A percentile compares a stretch with the other conserved stretches of the same genome.
phyloP scores from a whole-genome alignment of 257 asterid genomes.

The Fraxinus anomala region DNA sequence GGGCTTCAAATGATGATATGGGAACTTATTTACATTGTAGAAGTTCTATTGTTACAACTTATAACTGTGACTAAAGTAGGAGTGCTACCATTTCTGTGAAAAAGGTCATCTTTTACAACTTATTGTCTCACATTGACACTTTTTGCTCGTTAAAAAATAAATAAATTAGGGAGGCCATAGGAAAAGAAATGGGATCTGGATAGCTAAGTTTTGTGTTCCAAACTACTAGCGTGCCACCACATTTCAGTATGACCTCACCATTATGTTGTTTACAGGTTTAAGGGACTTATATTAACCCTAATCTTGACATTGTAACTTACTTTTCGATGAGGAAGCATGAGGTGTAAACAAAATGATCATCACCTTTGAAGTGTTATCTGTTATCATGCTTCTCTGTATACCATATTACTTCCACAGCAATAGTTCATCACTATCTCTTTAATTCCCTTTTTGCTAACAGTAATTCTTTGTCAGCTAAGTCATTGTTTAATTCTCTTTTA shows the following conservation, averaged over 20 bases:
- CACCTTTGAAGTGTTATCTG: not conserved
- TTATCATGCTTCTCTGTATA: not conserved
- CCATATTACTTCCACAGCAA: not conserved
- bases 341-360: not conserved
- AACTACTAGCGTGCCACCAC: not conserved
- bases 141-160: not conserved
- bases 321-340: not conserved
- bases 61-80: not conserved
- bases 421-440: not conserved
- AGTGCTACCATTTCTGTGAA: not conserved
- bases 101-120: not conserved
- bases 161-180: not conserved
- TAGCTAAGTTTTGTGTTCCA: not conserved
- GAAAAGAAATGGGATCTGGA: not conserved
- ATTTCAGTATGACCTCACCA: not conserved
- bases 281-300: not conserved
- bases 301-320: not conserved
- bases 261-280: not conserved
- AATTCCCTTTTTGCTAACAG: not conserved
- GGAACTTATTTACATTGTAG: not conserved
- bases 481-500: slow-evolving; percentile 20
- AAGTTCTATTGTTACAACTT: not conserved
- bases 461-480: slow-evolving; percentile 23
- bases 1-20: not conserved
- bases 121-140: not conserved